These are phyloP conservation scores for Sphagnum contortum DNA, from an alignment of 225 moss, liverwort and hornwort genomes.

Conservation along the genomic window DNA sequence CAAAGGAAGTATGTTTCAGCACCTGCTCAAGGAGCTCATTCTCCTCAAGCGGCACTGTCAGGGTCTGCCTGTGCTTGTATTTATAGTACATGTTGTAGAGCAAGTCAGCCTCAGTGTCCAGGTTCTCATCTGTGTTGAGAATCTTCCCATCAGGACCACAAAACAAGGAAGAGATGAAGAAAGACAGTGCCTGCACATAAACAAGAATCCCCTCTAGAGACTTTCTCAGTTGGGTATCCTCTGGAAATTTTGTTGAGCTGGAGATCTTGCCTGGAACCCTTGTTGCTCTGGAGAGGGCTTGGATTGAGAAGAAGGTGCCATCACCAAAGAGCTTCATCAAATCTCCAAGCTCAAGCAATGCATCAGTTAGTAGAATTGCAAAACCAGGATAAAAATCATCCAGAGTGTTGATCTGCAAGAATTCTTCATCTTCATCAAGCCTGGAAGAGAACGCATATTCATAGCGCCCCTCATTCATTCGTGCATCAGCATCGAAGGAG, in stretches of 20 bases:
- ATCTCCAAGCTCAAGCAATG: conserved; percentile 41
- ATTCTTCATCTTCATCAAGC: conserved; percentile 32
- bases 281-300: conserved; percentile 36
- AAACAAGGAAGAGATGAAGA: conserved; percentile 41
- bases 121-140: conserved; percentile 25
- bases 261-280: conserved; percentile 14
- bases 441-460: conserved; percentile 41
- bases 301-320: conserved; percentile 45
- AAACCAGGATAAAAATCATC: conserved; percentile 46
- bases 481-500: conserved; percentile 38
- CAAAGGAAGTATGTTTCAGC: conserved; percentile 18
- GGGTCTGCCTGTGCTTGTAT: conserved; percentile 44
- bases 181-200: conserved; percentile 28
- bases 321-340: conserved; percentile 48
- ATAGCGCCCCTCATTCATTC: conserved; percentile 38
- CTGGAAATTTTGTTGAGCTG: conserved; percentile 27
- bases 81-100: conserved; percentile 52
- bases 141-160: conserved; percentile 30
- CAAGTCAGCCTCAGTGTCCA: conserved; percentile 31
- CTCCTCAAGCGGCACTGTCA: conserved; percentile 34
- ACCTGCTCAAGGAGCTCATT: conserved; percentile 31
- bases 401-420: conserved; percentile 38
- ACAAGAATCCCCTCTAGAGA: conserved; percentile 39
- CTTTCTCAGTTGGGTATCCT: conserved; percentile 35
- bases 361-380: conserved; percentile 40